A percentile compares a stretch with the other conserved stretches of the same genome.
These are phyloP conservation scores for Auriscalpium microsporum DNA, from an alignment of 768 basidiomycete species.

Conservation along the genomic window DNA sequence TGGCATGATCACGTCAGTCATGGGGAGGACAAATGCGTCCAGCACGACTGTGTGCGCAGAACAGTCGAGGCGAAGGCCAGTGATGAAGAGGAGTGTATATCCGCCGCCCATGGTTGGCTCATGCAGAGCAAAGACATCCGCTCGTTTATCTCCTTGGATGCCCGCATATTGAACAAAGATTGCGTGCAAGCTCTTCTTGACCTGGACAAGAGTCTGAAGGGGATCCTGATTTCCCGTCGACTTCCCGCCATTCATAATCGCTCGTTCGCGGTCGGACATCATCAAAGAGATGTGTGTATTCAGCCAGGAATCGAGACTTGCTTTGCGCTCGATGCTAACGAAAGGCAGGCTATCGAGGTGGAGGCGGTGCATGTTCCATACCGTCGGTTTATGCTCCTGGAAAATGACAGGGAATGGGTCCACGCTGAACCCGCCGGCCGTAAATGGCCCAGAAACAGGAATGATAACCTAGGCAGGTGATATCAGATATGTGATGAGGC, in stretches of 20 bases:
- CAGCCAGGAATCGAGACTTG: constrained; percentile 23
- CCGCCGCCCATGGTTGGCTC: constrained; percentile 6
- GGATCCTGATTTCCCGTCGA: neutral
- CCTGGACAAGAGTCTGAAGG: constrained; percentile 20
- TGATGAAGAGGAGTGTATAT: constrained; percentile 40
- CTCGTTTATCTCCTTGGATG: constrained; percentile 11
- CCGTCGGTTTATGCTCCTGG: neutral
- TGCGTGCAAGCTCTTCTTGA: constrained; percentile 26
- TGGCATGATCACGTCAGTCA: constrained; percentile 18
- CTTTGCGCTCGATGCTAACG: constrained; percentile 17
- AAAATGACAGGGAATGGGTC: constrained; percentile 24
- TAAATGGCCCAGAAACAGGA: constrained; percentile 14
- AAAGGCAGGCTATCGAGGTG: constrained; percentile 28
- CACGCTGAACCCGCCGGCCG: constrained; percentile 12
- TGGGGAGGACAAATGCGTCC: constrained; percentile 40
- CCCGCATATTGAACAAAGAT: constrained; percentile 24
- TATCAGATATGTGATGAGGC: constrained; percentile 9
- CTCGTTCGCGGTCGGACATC: constrained; percentile 26
- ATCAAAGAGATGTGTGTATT: constrained; percentile 22
- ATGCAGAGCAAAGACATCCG: neutral
- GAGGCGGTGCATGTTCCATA: constrained; percentile 34
- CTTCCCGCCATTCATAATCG: constrained; percentile 14
- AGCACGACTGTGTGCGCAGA: constrained; percentile 42
- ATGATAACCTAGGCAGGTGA: constrained; percentile 20
- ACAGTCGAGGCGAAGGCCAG: constrained; percentile 38